Evolutionary conservation across 2,329 filamentous ascomycete species (phyloP).

Genomic region (Pseudogymnoascus sp.): DNA sequence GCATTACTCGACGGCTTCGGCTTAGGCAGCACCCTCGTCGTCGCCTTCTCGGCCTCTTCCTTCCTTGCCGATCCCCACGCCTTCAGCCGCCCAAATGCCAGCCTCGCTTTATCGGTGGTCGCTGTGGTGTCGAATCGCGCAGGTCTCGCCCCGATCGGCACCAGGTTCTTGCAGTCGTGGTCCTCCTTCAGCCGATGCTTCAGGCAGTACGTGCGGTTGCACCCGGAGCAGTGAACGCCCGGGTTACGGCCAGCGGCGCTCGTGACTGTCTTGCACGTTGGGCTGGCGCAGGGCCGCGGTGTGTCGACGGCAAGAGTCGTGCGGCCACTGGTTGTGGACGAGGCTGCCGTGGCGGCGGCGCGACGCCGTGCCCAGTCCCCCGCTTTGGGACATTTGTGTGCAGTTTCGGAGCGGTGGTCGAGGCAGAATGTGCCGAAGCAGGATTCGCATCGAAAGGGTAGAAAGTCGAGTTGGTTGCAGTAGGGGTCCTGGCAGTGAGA

Average conservation of each 20-base stretch:
- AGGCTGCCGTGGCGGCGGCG: slow-evolving; percentile 46
- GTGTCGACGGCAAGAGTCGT: slow-evolving; percentile 47
- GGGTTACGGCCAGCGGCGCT: slow-evolving; percentile 44
- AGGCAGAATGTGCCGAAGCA: slow-evolving; percentile 82
- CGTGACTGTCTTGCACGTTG: slow-evolving; percentile 62
- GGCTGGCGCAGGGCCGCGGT: slow-evolving; percentile 61
- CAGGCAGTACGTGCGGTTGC: slow-evolving; percentile 69
- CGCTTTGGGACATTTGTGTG: slow-evolving; percentile 60
- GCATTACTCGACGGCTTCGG: slow-evolving; percentile 57
- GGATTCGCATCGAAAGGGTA: slow-evolving; percentile 89
- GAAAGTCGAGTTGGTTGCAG: slow-evolving; percentile 92
- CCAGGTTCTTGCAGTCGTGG: slow-evolving; percentile 74
- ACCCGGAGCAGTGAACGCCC: slow-evolving; percentile 63
- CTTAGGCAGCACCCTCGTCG: slow-evolving; percentile 47
- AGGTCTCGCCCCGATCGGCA: slow-evolving; percentile 47
- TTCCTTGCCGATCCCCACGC: slow-evolving; percentile 75
- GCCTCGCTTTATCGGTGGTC: slow-evolving; percentile 57
- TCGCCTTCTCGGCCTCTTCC: slow-evolving; percentile 44
- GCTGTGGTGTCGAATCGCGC: slow-evolving; percentile 38
- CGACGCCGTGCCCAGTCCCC: slow-evolving; percentile 58
- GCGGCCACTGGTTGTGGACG: slow-evolving; percentile 41
- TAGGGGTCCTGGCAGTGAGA: slow-evolving; percentile 84
- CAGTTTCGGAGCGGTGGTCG: slow-evolving; percentile 80
- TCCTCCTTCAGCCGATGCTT: slow-evolving; percentile 72
- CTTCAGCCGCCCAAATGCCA: slow-evolving; percentile 69